Evolutionary conservation across 106 monocot genomes (phyloP), one percentile per base, ranked within the genome.

Genomic region (Vanilla planifolia): DNA sequence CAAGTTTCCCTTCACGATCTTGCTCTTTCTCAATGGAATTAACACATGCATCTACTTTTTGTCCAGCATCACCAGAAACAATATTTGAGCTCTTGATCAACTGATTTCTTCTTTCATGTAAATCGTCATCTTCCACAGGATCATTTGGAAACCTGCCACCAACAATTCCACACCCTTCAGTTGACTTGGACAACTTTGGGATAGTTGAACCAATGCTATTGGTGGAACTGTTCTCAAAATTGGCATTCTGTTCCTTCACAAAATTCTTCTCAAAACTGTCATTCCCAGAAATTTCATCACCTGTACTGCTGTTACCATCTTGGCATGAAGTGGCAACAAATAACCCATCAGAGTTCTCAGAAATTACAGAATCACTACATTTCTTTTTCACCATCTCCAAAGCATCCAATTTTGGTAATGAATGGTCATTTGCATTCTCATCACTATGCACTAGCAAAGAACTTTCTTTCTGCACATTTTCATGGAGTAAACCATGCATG

Each of bases 281-380:
- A 8, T 20, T 26, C n/a, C 28, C 6, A 3, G n/a, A 19, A 37
- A 25, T 19, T 33, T 56, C 44, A 53, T 40, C 40, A 37, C 28
- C 22, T 10, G 23, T 20, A 15, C 32, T 48, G 41, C 23, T 55
- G 14, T 52, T 71, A 43, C 74, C 74, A 58, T 37, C 71, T 64
- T 73, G 85, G 33, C 67, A 75, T 69, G 79, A 55, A 71, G 77
- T 67, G 64, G 75, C 51, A 41, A 72, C 79, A 19, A 85, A 55
- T 29, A 89, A 71, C 44, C 61, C 82, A 75, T 85, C 89, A 59
- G 77, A 64, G 20, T 81, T 85, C 39, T 20, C 69, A 58, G 75
- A 43, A 34, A 67, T 62, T 40, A 34, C 25, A 45, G 66, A 37
- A 22, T 72, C 39, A 35, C 19, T 77, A 44, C 33, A 72, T 59